Evolutionary conservation across 345 rosid species (phyloP).

Genomic region (Diplotaxis tenuifolia): DNA sequence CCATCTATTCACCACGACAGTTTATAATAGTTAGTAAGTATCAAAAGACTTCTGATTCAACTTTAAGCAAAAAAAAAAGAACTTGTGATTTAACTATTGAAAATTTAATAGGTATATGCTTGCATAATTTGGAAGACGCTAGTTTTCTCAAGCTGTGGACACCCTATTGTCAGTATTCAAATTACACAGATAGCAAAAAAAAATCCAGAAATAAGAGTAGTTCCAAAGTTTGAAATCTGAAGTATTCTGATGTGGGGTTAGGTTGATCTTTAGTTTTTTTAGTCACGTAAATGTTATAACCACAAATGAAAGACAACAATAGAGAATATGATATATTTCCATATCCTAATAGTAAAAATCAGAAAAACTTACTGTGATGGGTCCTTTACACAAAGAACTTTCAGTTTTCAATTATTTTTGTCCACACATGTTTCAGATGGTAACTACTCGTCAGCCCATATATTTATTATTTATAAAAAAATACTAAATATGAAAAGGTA

Average conservation of each 20-base stretch:
- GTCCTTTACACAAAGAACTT: neutral
- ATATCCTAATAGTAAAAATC: neutral
- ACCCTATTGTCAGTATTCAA: neutral
- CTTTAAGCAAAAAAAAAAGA: neutral
- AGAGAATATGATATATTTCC: neutral
- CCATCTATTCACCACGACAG: slow-evolving; percentile 39
- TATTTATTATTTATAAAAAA: neutral
- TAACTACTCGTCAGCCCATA: neutral
- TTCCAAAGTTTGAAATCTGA: neutral
- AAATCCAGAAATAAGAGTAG: neutral
- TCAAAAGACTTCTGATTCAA: neutral
- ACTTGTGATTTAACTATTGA: neutral
- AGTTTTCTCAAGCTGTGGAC: neutral
- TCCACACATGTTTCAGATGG: neutral
- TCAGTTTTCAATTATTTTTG: neutral
- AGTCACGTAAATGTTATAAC: neutral
- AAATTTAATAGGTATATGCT: neutral
- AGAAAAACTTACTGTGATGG: slow-evolving; percentile 1
- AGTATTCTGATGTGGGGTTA: neutral
- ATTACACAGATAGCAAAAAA: neutral
- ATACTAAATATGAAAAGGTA: neutral
- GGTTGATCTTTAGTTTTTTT: neutral
- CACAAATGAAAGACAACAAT: neutral
- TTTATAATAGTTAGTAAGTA: neutral
- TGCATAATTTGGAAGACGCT: neutral